These are phyloP conservation scores for Trichaptum fuscoviolaceum DNA, from an alignment of 768 basidiomycete species.

Conservation along the genomic window DNA sequence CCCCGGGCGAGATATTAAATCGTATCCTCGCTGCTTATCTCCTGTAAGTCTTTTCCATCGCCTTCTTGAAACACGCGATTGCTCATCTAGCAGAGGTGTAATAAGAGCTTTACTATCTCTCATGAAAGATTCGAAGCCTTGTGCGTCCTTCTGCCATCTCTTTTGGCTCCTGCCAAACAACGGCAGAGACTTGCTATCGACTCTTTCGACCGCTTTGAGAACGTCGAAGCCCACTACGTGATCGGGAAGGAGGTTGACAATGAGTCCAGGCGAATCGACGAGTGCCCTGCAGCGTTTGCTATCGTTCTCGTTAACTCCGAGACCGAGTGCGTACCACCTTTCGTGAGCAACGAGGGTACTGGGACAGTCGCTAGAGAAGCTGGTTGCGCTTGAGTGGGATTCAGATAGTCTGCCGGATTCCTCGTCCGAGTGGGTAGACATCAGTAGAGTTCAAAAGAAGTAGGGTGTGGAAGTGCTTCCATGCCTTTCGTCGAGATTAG, in stretches of 20 bases:
- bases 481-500: not conserved
- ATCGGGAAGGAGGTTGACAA: not conserved
- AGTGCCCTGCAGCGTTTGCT: not conserved
- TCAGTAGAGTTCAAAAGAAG: not conserved
- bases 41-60: not conserved
- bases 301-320: not conserved
- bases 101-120: not conserved
- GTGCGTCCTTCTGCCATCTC: not conserved
- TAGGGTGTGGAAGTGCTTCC: not conserved
- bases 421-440: not conserved
- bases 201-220: not conserved
- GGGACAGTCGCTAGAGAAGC: not conserved
- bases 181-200: not conserved
- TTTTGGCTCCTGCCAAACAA: not conserved
- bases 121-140: not conserved
- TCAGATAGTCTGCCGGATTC: not conserved
- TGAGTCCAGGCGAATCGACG: not conserved
- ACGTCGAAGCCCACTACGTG: not conserved
- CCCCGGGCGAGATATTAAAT: not conserved
- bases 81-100: not conserved
- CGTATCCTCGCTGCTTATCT: not conserved
- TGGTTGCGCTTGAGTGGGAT: not conserved
- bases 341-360: not conserved
- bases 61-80: not conserved
- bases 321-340: not conserved